Percentiles rank a stretch among this genome's conserved stretches.
These are phyloP conservation scores for Fusarium scirpi DNA, from an alignment of 2,329 filamentous ascomycete species.

Conservation along the genomic window DNA sequence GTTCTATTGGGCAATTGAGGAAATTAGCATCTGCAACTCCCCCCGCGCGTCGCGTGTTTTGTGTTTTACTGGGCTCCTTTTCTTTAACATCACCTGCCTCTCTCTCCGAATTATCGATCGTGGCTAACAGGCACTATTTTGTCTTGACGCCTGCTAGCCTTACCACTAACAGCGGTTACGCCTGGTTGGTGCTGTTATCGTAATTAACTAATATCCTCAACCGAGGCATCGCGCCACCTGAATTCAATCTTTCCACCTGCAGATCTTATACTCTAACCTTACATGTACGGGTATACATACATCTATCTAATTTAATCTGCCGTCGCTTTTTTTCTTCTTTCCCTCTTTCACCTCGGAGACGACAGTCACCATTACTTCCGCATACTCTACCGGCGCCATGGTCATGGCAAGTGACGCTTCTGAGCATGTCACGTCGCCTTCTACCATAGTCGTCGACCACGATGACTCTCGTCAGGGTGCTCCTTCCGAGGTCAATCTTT, in stretches of 20 bases:
- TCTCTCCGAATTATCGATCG: not conserved
- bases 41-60: constrained; percentile 15
- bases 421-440: constrained; percentile 38
- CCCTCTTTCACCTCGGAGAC: not conserved
- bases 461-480: constrained; percentile 46
- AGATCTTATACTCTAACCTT: not conserved
- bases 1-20: constrained; percentile 9
- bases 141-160: constrained; percentile 14
- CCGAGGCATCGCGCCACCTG: constrained; percentile 22
- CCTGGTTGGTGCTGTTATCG: constrained; percentile 18
- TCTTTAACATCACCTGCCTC: not conserved
- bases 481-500: constrained; percentile 76
- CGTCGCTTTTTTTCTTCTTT: not conserved
- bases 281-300: not conserved
- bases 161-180: constrained; percentile 20
- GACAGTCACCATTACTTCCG: constrained; percentile 25
- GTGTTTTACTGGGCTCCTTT: constrained; percentile 7
- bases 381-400: constrained; percentile 38
- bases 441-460: constrained; percentile 30
- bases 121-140: constrained; percentile 3
- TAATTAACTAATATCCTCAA: constrained; percentile 42
- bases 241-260: constrained; percentile 12
- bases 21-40: constrained; percentile 13
- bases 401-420: constrained; percentile 36
- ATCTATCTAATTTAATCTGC: not conserved